Base-by-base conservation (phyloP, 176 grass and related monocot species). In the Carex cristatella region DNA sequence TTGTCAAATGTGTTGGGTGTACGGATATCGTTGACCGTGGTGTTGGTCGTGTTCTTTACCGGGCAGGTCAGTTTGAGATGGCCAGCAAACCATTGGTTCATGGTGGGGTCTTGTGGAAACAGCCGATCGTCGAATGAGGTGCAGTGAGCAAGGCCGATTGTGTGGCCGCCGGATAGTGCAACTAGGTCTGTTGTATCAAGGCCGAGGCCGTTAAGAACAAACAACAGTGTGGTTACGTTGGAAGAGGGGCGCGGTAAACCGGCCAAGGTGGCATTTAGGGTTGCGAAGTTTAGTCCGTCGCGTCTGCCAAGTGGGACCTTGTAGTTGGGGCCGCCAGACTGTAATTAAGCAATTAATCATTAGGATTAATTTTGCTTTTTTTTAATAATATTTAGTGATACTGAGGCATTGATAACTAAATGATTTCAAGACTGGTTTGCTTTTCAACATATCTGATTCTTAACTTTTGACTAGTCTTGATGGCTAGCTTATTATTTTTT, bases 121-220 rank as follows among this genome's bases (percentile, higher is more conserved):
- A 96, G 86, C 0, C 94, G 84, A 13, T 38, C 0, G 1, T 12
- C 1, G 87, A 93, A 97, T 58, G 94, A 88, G 44, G 61, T 5
- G 88, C 94, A 94, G 85, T 92, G 90, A 2, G 65, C 79, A 2
- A 89, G 48, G 0, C 94, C 94, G 37, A 94, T 77, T 82, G 94
- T 97, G 86, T 94, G 94, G 1, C 86, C 91, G 35, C 94, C 94
- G 49, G 91, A 94, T 46, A 97, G 71, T 7, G 78, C 65, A 14
- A 96, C 89, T 19, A 93, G 87, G 84, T 97, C 94, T 30, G 18
- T 56, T 46, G 28, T 38, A 57, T 93, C 91, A 2, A 97, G 91
- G n/a, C 64, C 74, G 76, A 93, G 84, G 33, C 33, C 78, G 2
- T 15, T 14, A 28, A 97, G 80, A 16, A 80, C 61, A 0, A 0